Percentiles rank a stretch among this genome's conserved stretches.
Conservation (phyloP, 1,284 basidiomycete genomes). For the Tilletia walkeri region DNA sequence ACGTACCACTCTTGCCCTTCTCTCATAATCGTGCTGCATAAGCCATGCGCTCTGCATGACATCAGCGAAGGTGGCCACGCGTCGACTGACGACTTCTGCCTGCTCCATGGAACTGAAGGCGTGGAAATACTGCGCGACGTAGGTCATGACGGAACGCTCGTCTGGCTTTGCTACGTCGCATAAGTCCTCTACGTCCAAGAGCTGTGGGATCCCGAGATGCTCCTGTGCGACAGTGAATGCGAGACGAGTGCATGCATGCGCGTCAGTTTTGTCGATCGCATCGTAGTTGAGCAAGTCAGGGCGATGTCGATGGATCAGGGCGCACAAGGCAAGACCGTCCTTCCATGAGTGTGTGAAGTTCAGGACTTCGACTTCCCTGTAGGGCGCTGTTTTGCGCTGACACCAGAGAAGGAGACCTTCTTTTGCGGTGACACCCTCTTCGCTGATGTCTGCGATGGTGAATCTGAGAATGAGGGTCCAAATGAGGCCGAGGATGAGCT, state of each 20-base stretch:
- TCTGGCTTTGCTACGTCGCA: conserved; percentile 84
- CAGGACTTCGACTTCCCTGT: conserved; percentile 85
- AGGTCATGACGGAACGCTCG: conserved; percentile 93
- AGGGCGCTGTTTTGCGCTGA: conserved; percentile 88
- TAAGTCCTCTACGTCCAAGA: conserved; percentile 94
- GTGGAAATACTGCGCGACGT: conserved; percentile 94
- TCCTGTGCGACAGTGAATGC: conserved; percentile 31
- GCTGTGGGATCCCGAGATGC: conserved; percentile 64
- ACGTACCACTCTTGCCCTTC: conserved; percentile 70
- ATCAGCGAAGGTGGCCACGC: conserved; percentile 93
- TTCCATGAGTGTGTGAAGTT: conserved; percentile 91
- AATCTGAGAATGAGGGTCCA: conserved; percentile 89
- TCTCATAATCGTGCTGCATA: conserved; percentile 87
- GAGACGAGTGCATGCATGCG: conserved; percentile 38
- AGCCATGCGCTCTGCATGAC: conserved; percentile 72
- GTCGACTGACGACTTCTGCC: conserved; percentile 85
- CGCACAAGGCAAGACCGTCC: conserved; percentile 91
- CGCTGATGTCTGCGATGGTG: conserved; percentile 96
- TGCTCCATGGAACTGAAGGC: conserved; percentile 97
- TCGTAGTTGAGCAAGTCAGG: conserved; percentile 90
- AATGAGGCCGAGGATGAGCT: conserved; percentile 97
- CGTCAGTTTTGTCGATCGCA: conserved; percentile 67
- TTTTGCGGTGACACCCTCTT: conserved; percentile 94
- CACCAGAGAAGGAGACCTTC: conserved; percentile 94
- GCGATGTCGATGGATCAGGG: conserved; percentile 92